Percentiles rank a stretch among this genome's conserved stretches.
Conservation (phyloP, 768 basidiomycete species). For the Mycena vulgaris region DNA sequence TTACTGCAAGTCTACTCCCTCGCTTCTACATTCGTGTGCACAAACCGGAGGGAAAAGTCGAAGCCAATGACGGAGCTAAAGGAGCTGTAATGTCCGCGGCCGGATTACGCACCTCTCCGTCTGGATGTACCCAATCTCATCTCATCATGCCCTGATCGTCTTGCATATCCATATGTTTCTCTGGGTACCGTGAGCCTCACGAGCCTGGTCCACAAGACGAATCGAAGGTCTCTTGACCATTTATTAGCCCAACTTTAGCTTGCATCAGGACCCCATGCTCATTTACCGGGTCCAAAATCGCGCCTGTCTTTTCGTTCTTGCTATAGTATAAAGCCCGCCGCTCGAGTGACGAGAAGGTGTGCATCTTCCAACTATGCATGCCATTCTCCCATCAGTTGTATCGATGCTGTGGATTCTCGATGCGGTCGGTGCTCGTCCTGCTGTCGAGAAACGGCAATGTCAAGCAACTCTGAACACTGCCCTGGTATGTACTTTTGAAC, state of each 20-base stretch:
- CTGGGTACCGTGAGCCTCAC: slow-evolving; percentile 23
- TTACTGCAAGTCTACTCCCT: too few species aligned
- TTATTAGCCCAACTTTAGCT: slow-evolving; percentile 3
- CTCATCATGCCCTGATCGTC: slow-evolving; percentile 2
- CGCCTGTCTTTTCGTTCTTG: neutral
- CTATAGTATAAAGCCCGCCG: slow-evolving; percentile 13
- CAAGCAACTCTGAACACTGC: slow-evolving; percentile 35
- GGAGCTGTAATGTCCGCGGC: too few species aligned
- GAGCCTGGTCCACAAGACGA: slow-evolving; percentile 7
- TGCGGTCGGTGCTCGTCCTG: slow-evolving; percentile 17
- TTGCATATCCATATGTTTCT: slow-evolving; percentile 17
- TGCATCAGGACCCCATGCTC: neutral
- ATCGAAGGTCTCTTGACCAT: slow-evolving; percentile 29
- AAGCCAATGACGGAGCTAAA: too few species aligned
- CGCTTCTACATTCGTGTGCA: too few species aligned
- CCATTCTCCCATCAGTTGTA: slow-evolving; percentile 17
- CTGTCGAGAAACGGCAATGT: slow-evolving; percentile 38
- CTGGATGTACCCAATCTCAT: neutral
- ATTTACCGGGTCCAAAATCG: too few species aligned
- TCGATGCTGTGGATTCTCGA: slow-evolving; percentile 20
- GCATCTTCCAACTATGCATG: slow-evolving; percentile 15
- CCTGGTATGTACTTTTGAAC: slow-evolving; percentile 14
- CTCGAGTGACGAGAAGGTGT: neutral
- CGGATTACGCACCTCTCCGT: too few species aligned
- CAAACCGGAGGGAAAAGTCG: too few species aligned